These are phyloP conservation scores for Artomyces pyxidatus DNA, from an alignment of 768 basidiomycete species.

Conservation along the genomic window DNA sequence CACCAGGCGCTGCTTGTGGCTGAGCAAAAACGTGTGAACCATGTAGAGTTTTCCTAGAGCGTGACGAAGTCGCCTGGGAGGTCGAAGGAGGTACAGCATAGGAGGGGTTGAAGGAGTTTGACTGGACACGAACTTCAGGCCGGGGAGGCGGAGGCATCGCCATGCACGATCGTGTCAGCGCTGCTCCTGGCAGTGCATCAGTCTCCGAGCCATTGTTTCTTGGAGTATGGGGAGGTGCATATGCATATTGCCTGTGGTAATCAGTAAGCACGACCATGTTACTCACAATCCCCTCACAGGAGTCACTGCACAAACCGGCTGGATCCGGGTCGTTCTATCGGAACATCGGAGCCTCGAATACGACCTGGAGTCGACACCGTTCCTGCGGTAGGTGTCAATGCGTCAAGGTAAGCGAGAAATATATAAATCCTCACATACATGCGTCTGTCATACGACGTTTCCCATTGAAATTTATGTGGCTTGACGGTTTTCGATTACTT, in stretches of 20 bases:
- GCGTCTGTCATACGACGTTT: constrained; percentile 52
- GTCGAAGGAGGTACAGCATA: neutral
- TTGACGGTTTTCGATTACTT: constrained; percentile 27
- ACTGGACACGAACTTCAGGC: constrained; percentile 20
- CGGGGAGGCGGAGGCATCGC: constrained; percentile 49
- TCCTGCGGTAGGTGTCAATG: constrained; percentile 1
- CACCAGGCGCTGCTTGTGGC: neutral
- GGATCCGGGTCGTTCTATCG: constrained; percentile 36
- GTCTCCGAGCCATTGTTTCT: constrained; percentile 30
- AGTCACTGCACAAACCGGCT: constrained; percentile 44
- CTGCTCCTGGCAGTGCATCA: constrained; percentile 20
- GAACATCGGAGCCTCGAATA: constrained; percentile 35
- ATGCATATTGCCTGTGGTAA: constrained; percentile 56
- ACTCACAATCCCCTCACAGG: neutral
- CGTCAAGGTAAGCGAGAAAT: neutral
- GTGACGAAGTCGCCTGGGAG: neutral
- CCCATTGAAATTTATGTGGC: constrained; percentile 43
- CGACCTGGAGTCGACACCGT: neutral
- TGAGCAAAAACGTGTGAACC: no score
- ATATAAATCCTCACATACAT: constrained; percentile 30
- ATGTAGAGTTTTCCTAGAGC: no score
- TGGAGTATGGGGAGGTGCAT: constrained; percentile 39
- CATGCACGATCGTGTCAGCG: constrained; percentile 8
- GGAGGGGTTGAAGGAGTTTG: constrained; percentile 23
- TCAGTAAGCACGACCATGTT: neutral